These are phyloP conservation scores for Tilletia walkeri DNA, from an alignment of 1,284 basidiomycete genomes.

Conservation along the genomic window DNA sequence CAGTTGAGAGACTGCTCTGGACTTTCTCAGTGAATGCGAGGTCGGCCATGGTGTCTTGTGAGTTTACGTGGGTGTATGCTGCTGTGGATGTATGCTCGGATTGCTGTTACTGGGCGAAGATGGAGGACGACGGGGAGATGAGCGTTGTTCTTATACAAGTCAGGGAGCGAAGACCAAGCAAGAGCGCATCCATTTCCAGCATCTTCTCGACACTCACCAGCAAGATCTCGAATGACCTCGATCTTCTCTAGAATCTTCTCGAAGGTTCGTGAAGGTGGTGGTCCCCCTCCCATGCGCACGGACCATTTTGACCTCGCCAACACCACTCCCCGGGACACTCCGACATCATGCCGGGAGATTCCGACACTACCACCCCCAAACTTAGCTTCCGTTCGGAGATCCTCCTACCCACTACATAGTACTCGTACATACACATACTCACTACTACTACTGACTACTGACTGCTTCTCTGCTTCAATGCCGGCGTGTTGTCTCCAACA, in stretches of 20 bases:
- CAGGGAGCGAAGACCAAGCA: not conserved
- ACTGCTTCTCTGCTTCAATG: too few relatives aligned
- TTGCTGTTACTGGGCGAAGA: not conserved
- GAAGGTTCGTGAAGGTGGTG: not conserved
- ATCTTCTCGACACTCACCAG: not conserved
- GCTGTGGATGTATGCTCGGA: not conserved
- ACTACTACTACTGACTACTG: too few relatives aligned
- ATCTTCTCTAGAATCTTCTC: not conserved
- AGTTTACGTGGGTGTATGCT: not conserved
- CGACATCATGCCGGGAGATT: too few relatives aligned
- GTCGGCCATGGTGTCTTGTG: not conserved
- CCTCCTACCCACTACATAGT: too few relatives aligned
- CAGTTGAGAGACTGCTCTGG: constrained; percentile 66
- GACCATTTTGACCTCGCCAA: not conserved
- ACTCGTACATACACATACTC: too few relatives aligned
- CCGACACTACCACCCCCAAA: not conserved
- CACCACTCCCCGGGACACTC: too few relatives aligned
- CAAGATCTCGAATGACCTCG: constrained; percentile 1
- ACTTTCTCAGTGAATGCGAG: constrained; percentile 75
- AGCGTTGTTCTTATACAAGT: not conserved
- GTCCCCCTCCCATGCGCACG: not conserved
- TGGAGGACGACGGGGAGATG: not conserved
- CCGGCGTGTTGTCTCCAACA: too few relatives aligned
- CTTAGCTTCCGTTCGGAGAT: not conserved
- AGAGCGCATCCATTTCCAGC: not conserved